phyloP scores from a whole-genome alignment of 768 basidiomycete genomes.

The Nidularia sp. region DNA sequence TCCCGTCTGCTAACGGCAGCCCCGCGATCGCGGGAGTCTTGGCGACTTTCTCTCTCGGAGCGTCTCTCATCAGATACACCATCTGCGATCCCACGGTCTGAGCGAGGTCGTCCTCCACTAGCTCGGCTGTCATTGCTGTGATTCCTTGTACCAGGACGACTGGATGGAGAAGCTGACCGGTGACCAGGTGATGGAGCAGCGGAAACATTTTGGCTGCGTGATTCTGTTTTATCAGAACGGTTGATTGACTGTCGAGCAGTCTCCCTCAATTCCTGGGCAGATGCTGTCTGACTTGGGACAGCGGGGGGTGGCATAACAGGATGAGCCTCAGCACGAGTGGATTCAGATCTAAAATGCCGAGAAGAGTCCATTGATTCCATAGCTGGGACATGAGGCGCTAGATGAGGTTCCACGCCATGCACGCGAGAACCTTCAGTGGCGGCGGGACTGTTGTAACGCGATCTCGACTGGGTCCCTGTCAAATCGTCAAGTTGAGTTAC shows the following conservation, averaged over 20 bases:
- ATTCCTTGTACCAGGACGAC: conserved; percentile 65
- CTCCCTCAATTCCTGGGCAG: conserved; percentile 77
- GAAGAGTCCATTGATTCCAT: too few species aligned
- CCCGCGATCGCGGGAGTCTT: conserved; percentile 40
- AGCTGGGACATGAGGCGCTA: too few species aligned
- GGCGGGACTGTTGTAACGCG: conserved; percentile 22
- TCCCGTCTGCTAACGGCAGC: conserved; percentile 38
- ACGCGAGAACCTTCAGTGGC: conserved; percentile 13
- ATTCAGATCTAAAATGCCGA: conserved; percentile 7
- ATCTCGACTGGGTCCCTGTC: neutral
- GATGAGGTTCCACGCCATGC: neutral
- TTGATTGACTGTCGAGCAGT: conserved; percentile 68
- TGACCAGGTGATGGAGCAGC: conserved; percentile 54
- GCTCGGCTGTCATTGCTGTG: conserved; percentile 69
- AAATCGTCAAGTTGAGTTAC: neutral
- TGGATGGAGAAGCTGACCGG: conserved; percentile 64
- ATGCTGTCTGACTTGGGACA: conserved; percentile 72
- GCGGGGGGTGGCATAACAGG: conserved; percentile 73
- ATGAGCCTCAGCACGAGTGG: conserved; percentile 27
- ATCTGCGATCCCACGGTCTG: conserved; percentile 44
- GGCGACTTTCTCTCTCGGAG: conserved; percentile 44
- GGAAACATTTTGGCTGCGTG: conserved; percentile 46
- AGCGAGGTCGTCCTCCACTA: conserved; percentile 60
- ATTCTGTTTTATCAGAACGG: conserved; percentile 38
- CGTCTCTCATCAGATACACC: conserved; percentile 46